Percentiles rank a stretch among this genome's conserved stretches.
These are phyloP conservation scores for Venturia carpophila DNA, from an alignment of 2,329 filamentous ascomycete species.

Conservation along the genomic window DNA sequence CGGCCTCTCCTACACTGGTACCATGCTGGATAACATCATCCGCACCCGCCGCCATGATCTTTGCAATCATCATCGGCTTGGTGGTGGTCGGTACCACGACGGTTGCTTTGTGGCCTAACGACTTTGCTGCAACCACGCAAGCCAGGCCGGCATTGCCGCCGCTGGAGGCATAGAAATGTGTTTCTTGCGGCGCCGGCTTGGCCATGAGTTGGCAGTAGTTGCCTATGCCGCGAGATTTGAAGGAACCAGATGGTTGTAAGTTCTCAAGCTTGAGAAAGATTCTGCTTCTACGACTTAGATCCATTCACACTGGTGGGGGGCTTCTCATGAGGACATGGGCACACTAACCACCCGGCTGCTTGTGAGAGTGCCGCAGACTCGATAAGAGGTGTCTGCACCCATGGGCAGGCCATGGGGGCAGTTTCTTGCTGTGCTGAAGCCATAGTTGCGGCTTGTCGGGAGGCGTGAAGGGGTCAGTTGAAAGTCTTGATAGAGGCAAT, in stretches of 20 bases:
- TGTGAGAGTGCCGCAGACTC: conserved; percentile 59
- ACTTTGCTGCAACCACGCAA: conserved; percentile 62
- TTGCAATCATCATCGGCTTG: conserved; percentile 60
- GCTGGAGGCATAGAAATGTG: conserved; percentile 71
- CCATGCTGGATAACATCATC: conserved; percentile 62
- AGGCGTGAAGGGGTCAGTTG: neutral
- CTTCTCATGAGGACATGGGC: neutral
- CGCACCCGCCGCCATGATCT: conserved; percentile 59
- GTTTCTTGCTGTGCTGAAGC: neutral
- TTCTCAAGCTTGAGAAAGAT: conserved; percentile 82
- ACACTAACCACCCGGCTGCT: conserved; percentile 60
- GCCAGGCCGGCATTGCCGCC: conserved; percentile 82
- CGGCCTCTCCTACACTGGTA: conserved; percentile 60
- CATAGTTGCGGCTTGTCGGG: neutral
- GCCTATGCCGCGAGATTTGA: conserved; percentile 69
- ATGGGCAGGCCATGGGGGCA: neutral
- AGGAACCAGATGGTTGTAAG: conserved; percentile 75
- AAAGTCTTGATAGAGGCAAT: neutral
- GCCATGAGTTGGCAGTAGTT: conserved; percentile 47
- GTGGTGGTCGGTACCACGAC: conserved; percentile 65
- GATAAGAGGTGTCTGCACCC: conserved; percentile 62
- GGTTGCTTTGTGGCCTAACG: conserved; percentile 58
- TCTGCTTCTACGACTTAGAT: conserved; percentile 48
- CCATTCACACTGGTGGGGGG: conserved; percentile 1
- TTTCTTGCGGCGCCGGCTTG: conserved; percentile 21